Percentiles rank a stretch among this genome's conserved stretches.
Conservation (phyloP, 2,329 filamentous ascomycete genomes). For the Trichoderma sp. region DNA sequence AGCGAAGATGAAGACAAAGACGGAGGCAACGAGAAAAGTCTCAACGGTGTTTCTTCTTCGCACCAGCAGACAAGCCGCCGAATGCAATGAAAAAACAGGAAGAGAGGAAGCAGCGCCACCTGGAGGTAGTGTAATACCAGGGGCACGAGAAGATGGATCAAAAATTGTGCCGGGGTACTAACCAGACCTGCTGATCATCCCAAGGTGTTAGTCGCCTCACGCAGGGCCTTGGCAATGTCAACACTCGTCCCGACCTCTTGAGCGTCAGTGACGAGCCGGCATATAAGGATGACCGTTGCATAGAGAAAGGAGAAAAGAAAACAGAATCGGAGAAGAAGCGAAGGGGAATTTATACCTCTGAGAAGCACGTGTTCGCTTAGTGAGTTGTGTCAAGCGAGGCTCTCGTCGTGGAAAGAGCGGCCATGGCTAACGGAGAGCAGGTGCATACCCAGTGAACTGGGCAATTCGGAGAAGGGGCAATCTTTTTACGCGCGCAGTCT, state of each 20-base stretch:
- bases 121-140: slow-evolving; percentile 9
- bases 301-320: not conserved
- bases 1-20: not conserved
- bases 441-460: not conserved
- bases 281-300: no score
- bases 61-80: not conserved
- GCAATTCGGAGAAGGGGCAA: not conserved
- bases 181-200: not conserved
- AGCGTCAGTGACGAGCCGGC: not conserved
- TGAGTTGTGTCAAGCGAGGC: not conserved
- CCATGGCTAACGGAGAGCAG: not conserved
- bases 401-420: not conserved
- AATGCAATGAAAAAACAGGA: slow-evolving; percentile 5
- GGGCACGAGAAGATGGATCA: not conserved
- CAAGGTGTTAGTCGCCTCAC: slow-evolving; percentile 13
- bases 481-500: not conserved
- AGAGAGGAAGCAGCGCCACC: not conserved
- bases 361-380: not conserved
- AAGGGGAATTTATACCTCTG: not conserved
- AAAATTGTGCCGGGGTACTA: not conserved
- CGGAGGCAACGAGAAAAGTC: not conserved
- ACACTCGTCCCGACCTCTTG: slow-evolving; percentile 1
- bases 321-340: not conserved
- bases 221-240: slow-evolving; percentile 8
- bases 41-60: not conserved